A percentile compares a stretch with the other conserved stretches of the same genome.
Conservation (phyloP, 73 alveolate species). For the Tetrahymena malaccensis region DNA sequence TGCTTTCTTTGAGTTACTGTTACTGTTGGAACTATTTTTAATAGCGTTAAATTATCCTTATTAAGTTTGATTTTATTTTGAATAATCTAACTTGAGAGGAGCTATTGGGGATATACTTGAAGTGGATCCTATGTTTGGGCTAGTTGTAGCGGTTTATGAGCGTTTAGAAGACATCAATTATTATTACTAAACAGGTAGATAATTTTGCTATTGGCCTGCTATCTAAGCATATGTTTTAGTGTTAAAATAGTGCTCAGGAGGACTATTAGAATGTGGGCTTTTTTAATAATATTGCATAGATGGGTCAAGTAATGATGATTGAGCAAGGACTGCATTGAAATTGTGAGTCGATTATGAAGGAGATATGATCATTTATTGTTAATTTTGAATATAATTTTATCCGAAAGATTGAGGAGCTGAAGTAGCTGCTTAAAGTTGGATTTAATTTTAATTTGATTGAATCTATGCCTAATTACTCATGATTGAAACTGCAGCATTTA, state of each 20-base stretch:
- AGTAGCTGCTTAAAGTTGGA: background rate
- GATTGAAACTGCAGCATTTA: background rate
- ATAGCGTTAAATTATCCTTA: background rate
- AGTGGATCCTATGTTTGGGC: background rate
- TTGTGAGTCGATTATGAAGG: background rate
- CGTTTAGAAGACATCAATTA: background rate
- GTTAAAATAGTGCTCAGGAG: background rate
- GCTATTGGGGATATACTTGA: background rate
- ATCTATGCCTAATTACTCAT: background rate
- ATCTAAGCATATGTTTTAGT: background rate
- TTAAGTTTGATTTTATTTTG: background rate
- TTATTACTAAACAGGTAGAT: background rate
- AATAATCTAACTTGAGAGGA: background rate
- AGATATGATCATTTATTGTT: background rate
- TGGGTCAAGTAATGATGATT: background rate
- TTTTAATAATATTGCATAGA: background rate
- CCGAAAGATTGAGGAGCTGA: background rate
- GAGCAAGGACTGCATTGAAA: background rate
- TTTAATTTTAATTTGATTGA: background rate
- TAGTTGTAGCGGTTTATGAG: background rate
- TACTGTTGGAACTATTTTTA: background rate
- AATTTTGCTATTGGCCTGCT: background rate
- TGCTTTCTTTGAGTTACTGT: background rate
- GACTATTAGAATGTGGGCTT: background rate
- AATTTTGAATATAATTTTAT: background rate